Base-by-base conservation (phyloP, 768 basidiomycete species). In the Suillus tomentosus region DNA sequence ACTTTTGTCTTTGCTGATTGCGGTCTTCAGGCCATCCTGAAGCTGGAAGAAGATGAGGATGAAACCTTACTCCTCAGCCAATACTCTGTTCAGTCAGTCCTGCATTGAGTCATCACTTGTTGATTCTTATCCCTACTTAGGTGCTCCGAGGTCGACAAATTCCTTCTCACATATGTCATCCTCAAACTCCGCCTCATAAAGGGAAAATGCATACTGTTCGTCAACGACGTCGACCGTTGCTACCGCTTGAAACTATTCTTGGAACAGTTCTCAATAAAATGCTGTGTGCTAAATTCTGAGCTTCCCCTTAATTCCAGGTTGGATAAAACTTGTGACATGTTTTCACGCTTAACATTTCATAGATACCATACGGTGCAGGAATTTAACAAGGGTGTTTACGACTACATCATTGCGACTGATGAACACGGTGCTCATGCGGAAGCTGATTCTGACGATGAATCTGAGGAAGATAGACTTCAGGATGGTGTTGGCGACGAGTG, bases 351-450 rank as follows among this genome's bases (percentile, higher is more conserved):
- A 6, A 3, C 4, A 15, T n/a, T 22, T 58, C 24, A 43, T 15
- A 95, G 94, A 76, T 97, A 95, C 71, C 97, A 99, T 71, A 90
- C 91, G 2, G 97, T 99, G 1, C 96, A 99, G 70, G 97, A 98
- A 76, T 99, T 99, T 73, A 99, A 99, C 77, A 92, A 94, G 69
- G 97, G 97, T 2, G 94, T 97, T 9, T 99, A 98, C 70, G 95
- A 99, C 74, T 98, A 99, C 74, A 95, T 99, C 67, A 97, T 99
- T 62, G 97, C 97, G 1, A 96, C 96, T 11, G 96, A 99, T 72
- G 97, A 99, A 77, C 87, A 87, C 63, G 85, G 87, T 1, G 79
- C 81, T 4, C 80, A 79, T 4, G 78, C 80, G 1, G 85, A 84
- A 62, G 79, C 78, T 17, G 86, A 88, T 62, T 74, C 75, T n/a